Evolutionary conservation across 805 yeast genomes (phyloP), one percentile per base, ranked within the genome.

Genomic region (Saccharomycopsis sp.): DNA sequence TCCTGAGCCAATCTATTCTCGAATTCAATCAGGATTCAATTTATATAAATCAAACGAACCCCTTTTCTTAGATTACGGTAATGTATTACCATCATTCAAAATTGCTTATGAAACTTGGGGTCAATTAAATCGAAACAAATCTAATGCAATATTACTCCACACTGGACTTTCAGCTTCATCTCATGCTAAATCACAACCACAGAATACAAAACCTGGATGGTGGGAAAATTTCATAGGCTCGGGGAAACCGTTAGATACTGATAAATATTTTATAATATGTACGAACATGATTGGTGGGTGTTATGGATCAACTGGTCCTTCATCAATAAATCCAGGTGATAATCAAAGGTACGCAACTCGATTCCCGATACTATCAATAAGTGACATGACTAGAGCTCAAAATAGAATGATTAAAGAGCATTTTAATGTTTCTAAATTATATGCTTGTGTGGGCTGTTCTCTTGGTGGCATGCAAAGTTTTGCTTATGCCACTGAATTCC

Each of bases 381-480:
- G 81, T 55, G 97, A 89, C 60, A 88, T 89, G 95, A 85, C 85
- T 2, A 68, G 96, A 43, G 95, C 94, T 0, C 97, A 89, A 64
- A 72, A 85, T 46, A 69, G 83, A 41, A 64, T 89, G 35, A 68
- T 89, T 16, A 65, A 63, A 22, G 73, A 79, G 38, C 77, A 73
- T 38, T 76, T 88, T 47, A 79, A 80, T 1, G 81, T 83, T 24
- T 39, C 55, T 1, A 81, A 76, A 58, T 63, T 89, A 21, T 75
- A 77, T 60, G 95, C 95, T 1, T 75, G 86, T 1, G 77, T 89
- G 5, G 97, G 97, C 4, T 81, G 95, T 2, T 85, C 95, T 0
- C 85, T 89, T 94, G 97, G 97, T n/a, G 97, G 96, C n/a, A 87
- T 89, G 96, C 96, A 88, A 65, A 80, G 90, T 6, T 70, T 89